A percentile compares a stretch with the other conserved stretches of the same genome.
Conservation (phyloP, 768 basidiomycete genomes). For the Pisolithus sp. region DNA sequence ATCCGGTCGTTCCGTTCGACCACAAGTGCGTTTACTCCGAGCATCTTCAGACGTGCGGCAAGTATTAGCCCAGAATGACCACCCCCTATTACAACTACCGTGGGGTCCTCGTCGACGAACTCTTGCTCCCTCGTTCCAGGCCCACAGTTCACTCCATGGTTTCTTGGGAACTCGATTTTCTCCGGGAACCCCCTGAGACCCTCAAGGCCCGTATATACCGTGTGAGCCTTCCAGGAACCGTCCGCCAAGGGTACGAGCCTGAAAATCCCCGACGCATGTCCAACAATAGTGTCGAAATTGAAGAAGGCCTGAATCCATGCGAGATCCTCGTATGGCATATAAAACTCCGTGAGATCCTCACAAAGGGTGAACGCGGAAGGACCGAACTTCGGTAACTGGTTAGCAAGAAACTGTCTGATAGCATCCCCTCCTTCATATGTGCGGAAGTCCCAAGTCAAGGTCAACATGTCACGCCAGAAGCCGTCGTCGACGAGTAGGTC, state of each 20-base stretch:
- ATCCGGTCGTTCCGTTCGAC: constrained; percentile 48
- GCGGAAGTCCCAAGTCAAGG: constrained; percentile 52
- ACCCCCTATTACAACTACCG: constrained; percentile 57
- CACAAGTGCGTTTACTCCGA: constrained; percentile 52
- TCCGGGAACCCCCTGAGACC: constrained; percentile 52
- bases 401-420: constrained; percentile 34
- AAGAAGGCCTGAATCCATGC: constrained; percentile 53
- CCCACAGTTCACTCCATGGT: constrained; percentile 40
- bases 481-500: constrained; percentile 25
- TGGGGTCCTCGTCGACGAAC: constrained; percentile 45
- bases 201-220: constrained; percentile 54
- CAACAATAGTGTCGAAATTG: constrained; percentile 45
- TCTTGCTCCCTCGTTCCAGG: constrained; percentile 35
- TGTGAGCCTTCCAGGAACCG: constrained; percentile 22
- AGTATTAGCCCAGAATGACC: constrained; percentile 60
- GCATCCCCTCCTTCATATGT: constrained; percentile 36
- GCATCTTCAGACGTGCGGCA: constrained; percentile 15
- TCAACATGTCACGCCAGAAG: constrained; percentile 48
- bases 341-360: constrained; percentile 24
- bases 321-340: constrained; percentile 45
- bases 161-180: constrained; percentile 36
- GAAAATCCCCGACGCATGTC: constrained; percentile 45
- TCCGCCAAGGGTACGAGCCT: constrained; percentile 43
- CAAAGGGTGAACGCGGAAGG: constrained; percentile 12
- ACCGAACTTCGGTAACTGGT: constrained; percentile 29